Base-by-base conservation (phyloP, 2,329 filamentous ascomycete species). In the Fonsecaea multimorphosa region DNA sequence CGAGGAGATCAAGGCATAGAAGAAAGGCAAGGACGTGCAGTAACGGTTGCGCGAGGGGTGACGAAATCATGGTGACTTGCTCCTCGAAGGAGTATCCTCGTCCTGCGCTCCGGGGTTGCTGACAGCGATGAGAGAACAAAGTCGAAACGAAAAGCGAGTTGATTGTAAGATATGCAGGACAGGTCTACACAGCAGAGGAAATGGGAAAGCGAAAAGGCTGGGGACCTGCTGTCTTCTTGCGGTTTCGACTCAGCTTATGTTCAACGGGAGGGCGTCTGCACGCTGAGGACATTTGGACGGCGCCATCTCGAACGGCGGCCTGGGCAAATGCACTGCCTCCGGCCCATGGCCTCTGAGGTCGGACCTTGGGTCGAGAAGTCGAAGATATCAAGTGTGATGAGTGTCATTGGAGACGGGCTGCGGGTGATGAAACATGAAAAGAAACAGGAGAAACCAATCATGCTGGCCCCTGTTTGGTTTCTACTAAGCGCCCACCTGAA, bases 401-500 rank as follows among this genome's bases (percentile, higher is more conserved):
- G n/a, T 58, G 34, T 53, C 16, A 66, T 68, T 68, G 63, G 66
- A 55, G 56, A 52, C 16, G 40, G 24, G 36, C 24, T 44, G 16
- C n/a, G 36, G 51, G 36, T 40, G 32, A 54, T 67, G 65, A 65
- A 64, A 67, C 65, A 52, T 32, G 65, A 44, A 40, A 61, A 65
- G 61, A 58, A 36, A 38, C 38, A 57, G 29, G 61, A 44, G 19
- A 36, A 22, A 24, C 46, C n/a, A 36, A 53, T 49, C 44, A 27
- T 24, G 9, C 44, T 49, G 44, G 44, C 9, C 44, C 22, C 19
- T 5, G 12, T 14, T 24, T 19, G 22, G 44, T 24, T 53, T 52
- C n/a, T 27, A 22, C 24, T 68, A 65, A 38, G 38, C 65, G 65
- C 65, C 62, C 34, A 40, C 40, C n/a, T 44, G n/a, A 54, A 36